These are phyloP conservation scores for Spergularia azorica DNA, from an alignment of 179 eudicot species.

Conservation along the genomic window DNA sequence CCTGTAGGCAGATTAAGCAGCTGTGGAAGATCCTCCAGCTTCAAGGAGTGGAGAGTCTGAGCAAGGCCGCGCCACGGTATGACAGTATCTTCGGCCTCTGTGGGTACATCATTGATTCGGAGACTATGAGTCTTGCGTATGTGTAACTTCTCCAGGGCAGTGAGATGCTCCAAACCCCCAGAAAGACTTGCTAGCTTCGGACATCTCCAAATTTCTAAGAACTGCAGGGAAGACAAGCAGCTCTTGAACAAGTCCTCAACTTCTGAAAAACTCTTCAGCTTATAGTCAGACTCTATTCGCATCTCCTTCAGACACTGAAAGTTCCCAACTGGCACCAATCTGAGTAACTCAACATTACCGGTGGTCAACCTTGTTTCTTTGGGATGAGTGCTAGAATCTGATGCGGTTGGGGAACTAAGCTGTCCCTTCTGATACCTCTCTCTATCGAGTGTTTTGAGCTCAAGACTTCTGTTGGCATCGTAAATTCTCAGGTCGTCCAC, in stretches of 20 bases:
- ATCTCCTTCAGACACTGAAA: neutral
- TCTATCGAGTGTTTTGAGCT: neutral
- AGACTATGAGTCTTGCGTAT: neutral
- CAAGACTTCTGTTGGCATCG: neutral
- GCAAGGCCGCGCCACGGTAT: slow-evolving; percentile 8
- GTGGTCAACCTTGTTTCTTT: neutral
- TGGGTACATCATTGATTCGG: neutral
- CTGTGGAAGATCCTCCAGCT: neutral
- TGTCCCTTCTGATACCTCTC: no score
- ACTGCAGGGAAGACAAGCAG: slow-evolving; percentile 15
- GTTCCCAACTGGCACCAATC: slow-evolving; percentile 2
- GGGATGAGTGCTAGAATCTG: neutral
- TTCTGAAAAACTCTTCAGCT: neutral
- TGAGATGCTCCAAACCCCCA: slow-evolving; percentile 19
- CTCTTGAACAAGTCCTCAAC: neutral
- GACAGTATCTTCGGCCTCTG: neutral
- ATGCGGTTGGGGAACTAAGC: neutral
- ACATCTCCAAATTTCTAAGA: neutral
- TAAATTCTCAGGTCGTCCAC: neutral
- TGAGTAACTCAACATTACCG: neutral
- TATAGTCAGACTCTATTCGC: neutral
- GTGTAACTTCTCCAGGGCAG: slow-evolving; percentile 15
- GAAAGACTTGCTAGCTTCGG: slow-evolving; percentile 2
- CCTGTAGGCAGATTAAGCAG: slow-evolving; percentile 21
- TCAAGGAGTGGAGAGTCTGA: slow-evolving; percentile 17